These are phyloP conservation scores for Mycena albidolilacea DNA, from an alignment of 768 basidiomycete species.

Conservation along the genomic window DNA sequence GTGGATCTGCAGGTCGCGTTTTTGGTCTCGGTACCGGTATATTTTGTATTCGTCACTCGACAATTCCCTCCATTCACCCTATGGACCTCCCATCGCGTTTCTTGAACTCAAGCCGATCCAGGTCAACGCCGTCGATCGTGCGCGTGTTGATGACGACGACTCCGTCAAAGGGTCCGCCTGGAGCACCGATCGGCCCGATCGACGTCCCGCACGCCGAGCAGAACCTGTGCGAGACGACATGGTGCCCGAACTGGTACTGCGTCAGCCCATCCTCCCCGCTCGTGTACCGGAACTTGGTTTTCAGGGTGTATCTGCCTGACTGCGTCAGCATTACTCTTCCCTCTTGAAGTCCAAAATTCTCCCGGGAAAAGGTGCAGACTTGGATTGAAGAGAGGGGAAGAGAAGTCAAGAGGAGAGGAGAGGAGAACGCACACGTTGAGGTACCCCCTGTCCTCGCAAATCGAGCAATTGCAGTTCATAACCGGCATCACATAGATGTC, in stretches of 20 bases:
- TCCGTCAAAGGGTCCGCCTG: neutral
- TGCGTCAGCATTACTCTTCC: no score
- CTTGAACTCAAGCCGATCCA: constrained; percentile 6
- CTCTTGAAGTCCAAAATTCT: no score
- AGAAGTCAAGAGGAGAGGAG: no score
- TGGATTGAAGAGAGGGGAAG: no score
- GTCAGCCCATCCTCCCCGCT: constrained; percentile 21
- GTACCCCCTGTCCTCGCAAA: neutral
- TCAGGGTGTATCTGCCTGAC: constrained; percentile 14
- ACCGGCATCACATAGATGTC: neutral
- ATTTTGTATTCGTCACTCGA: no score
- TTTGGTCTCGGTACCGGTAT: no score
- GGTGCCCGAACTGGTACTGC: neutral
- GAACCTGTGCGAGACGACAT: constrained; percentile 16
- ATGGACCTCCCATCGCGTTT: neutral
- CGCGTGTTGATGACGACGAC: constrained; percentile 24
- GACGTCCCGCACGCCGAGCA: constrained; percentile 20
- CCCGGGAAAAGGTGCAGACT: no score
- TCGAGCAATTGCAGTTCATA: neutral
- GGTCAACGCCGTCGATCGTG: constrained; percentile 31
- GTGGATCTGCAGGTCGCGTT: no score
- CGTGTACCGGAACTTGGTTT: constrained; percentile 30
- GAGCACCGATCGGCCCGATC: constrained; percentile 6
- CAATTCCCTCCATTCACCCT: no score
- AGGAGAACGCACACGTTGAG: neutral